A percentile compares a stretch with the other conserved stretches of the same genome.
Evolutionary conservation across 73 alveolate genomes (phyloP).

Genomic region (Paramecium primaurelia): DNA sequence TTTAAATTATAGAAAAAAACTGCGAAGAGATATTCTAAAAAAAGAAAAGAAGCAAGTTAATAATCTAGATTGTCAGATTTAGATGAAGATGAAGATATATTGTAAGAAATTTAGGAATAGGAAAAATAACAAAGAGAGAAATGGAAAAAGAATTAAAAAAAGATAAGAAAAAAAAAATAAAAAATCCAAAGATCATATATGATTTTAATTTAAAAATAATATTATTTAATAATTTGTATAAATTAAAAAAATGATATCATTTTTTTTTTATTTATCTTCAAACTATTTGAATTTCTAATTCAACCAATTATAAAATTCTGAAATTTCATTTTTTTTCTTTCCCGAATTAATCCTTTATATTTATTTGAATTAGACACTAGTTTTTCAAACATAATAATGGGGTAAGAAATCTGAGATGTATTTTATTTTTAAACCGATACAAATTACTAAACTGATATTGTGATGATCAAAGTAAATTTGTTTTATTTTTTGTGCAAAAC

Average conservation of each 20-base stretch:
- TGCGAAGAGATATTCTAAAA: constrained; percentile 17
- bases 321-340: neutral
- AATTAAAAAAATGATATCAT: neutral
- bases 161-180: neutral
- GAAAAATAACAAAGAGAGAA: neutral
- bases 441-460: neutral
- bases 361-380: neutral
- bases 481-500: neutral
- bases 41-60: neutral
- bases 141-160: constrained; percentile 21
- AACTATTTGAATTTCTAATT: neutral
- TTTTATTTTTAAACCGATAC: neutral
- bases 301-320: neutral
- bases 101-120: constrained; percentile 40
- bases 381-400: neutral
- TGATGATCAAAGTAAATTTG: neutral
- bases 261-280: neutral
- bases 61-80: constrained; percentile 27
- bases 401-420: constrained; percentile 32
- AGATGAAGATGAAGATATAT: too few relatives aligned
- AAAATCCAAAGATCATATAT: constrained; percentile 3
- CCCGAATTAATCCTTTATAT: constrained; percentile 11
- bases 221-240: neutral
- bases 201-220: neutral
- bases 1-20: neutral